These are phyloP conservation scores for Exophiala calicioides DNA, from an alignment of 2,329 filamentous ascomycete species.

Conservation along the genomic window DNA sequence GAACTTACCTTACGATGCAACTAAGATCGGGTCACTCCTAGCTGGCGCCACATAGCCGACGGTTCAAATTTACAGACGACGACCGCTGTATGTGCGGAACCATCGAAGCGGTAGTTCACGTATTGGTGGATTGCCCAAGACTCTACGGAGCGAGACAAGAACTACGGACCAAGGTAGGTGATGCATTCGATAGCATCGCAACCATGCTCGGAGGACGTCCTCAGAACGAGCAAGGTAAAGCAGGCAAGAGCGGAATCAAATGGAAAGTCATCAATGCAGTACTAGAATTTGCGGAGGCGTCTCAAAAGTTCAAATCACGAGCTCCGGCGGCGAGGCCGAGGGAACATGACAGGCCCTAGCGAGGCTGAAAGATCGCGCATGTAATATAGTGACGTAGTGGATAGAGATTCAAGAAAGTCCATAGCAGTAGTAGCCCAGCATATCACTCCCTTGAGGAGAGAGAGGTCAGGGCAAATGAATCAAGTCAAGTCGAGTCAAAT, in stretches of 20 bases:
- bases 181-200: constrained; percentile 29
- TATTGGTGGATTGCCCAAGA: constrained; percentile 33
- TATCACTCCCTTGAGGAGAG: too few relatives aligned
- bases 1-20: constrained; percentile 28
- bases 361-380: constrained; percentile 19
- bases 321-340: constrained; percentile 11
- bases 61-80: constrained; percentile 7
- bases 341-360: constrained; percentile 7
- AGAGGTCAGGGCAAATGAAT: too few relatives aligned
- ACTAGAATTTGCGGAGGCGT: constrained; percentile 22
- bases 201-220: constrained; percentile 30
- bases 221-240: constrained; percentile 23
- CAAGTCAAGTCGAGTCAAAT: too few relatives aligned
- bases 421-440: too few relatives aligned
- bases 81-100: constrained; percentile 29
- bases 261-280: constrained; percentile 15
- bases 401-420: too few relatives aligned
- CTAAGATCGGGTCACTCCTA: constrained; percentile 30
- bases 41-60: constrained; percentile 26
- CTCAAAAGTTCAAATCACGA: constrained; percentile 19
- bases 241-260: constrained; percentile 7
- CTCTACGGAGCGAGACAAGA: constrained; percentile 10
- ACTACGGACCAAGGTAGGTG: constrained; percentile 22
- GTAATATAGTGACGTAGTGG: too few relatives aligned
- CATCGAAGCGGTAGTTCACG: constrained; percentile 28